Conservation (phyloP, 192 early-diverging fungal species). For the Chytriomyces confervae region DNA sequence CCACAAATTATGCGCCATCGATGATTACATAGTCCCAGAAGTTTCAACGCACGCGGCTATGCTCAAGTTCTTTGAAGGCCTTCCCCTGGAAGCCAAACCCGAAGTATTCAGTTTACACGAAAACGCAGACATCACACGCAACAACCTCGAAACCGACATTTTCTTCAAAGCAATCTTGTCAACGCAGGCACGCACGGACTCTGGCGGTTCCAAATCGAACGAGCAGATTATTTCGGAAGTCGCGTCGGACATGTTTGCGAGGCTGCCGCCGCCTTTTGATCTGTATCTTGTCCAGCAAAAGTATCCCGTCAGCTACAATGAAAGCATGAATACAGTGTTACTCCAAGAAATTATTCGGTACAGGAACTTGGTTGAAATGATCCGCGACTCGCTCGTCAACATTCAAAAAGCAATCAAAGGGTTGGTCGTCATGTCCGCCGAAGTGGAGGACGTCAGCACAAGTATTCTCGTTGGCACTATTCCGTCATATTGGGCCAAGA, state of each 20-base stretch:
- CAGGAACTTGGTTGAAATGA: slow-evolving; percentile 56
- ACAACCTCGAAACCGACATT: slow-evolving; percentile 63
- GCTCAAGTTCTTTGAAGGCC: slow-evolving; percentile 56
- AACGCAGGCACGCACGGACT: slow-evolving; percentile 55
- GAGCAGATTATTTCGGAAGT: slow-evolving; percentile 64
- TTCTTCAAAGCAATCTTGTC: slow-evolving; percentile 62
- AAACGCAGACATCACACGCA: slow-evolving; percentile 68
- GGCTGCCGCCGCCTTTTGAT: slow-evolving; percentile 58
- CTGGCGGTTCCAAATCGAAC: slow-evolving; percentile 53
- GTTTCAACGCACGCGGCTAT: slow-evolving; percentile 49
- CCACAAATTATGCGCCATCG: slow-evolving; percentile 54
- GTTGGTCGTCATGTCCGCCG: slow-evolving; percentile 65
- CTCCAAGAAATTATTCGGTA: slow-evolving; percentile 67
- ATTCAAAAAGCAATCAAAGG: slow-evolving; percentile 71
- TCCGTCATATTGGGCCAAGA: slow-evolving; percentile 60
- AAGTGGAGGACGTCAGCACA: slow-evolving; percentile 63
- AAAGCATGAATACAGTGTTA: slow-evolving; percentile 70
- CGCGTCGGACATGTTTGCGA: slow-evolving; percentile 59
- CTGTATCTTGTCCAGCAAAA: slow-evolving; percentile 47
- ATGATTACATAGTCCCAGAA: slow-evolving; percentile 55
- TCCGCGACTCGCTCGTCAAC: slow-evolving; percentile 60
- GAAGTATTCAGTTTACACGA: slow-evolving; percentile 68
- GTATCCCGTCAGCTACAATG: slow-evolving; percentile 64
- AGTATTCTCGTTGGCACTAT: slow-evolving; percentile 62
- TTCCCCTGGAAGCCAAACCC: slow-evolving; percentile 62